Percentiles rank a stretch among this genome's conserved stretches.
These are phyloP conservation scores for Pyracantha coccinea DNA, from an alignment of 331 rosid genomes.

Conservation along the genomic window DNA sequence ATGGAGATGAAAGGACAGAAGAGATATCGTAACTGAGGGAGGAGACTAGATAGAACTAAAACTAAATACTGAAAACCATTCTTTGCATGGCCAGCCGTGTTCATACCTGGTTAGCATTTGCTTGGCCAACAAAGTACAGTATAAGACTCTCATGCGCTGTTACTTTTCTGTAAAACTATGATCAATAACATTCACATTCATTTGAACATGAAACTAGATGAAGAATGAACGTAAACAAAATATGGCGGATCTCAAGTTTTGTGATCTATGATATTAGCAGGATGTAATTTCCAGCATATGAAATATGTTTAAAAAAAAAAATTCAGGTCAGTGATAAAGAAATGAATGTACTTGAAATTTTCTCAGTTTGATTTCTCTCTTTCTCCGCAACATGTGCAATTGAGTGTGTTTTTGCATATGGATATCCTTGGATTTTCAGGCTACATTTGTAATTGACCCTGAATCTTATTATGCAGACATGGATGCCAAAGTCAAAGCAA, in stretches of 20 bases:
- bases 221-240: not conserved
- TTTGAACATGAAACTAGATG: not conserved
- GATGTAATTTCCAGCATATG: not conserved
- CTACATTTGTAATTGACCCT: not conserved
- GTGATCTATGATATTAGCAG: not conserved
- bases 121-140: not conserved
- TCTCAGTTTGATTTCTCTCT: not conserved
- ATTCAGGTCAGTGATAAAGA: not conserved
- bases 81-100: not conserved
- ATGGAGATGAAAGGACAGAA: not conserved
- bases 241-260: not conserved
- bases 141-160: not conserved
- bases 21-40: not conserved
- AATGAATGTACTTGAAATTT: not conserved
- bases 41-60: not conserved
- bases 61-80: not conserved
- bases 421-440: not conserved
- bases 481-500: slow-evolving; percentile 91
- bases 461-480: slow-evolving; percentile 48
- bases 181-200: not conserved
- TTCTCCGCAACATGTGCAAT: not conserved
- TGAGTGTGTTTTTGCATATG: not conserved
- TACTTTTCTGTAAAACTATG: not conserved
- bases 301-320: not conserved
- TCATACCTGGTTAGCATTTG: not conserved